These are phyloP conservation scores for Streptanthus diversifolius DNA, from an alignment of 345 rosid species.

Conservation along the genomic window DNA sequence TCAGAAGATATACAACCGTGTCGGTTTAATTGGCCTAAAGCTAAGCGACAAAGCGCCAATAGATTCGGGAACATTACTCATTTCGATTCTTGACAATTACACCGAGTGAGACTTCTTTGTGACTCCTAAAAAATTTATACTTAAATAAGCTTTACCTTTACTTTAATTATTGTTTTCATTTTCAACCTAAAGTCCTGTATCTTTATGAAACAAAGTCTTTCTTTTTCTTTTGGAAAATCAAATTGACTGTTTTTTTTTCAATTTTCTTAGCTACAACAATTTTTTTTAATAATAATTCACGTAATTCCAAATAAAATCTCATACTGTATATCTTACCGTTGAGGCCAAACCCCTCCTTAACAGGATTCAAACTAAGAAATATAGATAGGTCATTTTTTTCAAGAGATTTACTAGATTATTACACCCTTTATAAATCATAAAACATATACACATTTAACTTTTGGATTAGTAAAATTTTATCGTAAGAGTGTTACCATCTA, in stretches of 20 bases:
- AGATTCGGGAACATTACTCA: slow-evolving; percentile 23
- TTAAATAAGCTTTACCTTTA: not conserved
- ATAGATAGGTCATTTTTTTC: not conserved
- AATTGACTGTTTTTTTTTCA: not conserved
- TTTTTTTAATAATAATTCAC: not conserved
- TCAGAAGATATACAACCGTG: slow-evolving; percentile 23
- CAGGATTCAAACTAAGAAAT: not conserved
- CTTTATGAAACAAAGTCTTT: slow-evolving; percentile 1
- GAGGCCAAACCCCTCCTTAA: not conserved
- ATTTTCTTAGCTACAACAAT: not conserved
- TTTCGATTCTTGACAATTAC: slow-evolving; percentile 31
- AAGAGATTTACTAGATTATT: not conserved
- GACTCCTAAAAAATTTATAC: not conserved
- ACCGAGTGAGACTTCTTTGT: slow-evolving; percentile 13
- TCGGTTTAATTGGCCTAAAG: slow-evolving; percentile 31
- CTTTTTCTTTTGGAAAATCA: not conserved
- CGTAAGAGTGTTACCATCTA: not conserved
- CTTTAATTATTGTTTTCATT: slow-evolving; percentile 5
- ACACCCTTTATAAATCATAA: not conserved
- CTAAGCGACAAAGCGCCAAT: slow-evolving; percentile 30
- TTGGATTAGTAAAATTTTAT: not conserved
- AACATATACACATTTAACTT: not conserved
- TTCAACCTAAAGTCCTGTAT: slow-evolving; percentile 14
- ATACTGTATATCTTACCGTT: not conserved
- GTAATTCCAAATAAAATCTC: not conserved